Base-by-base conservation (phyloP, 75 land plant genomes). In the Cupressus sempervirens region DNA sequence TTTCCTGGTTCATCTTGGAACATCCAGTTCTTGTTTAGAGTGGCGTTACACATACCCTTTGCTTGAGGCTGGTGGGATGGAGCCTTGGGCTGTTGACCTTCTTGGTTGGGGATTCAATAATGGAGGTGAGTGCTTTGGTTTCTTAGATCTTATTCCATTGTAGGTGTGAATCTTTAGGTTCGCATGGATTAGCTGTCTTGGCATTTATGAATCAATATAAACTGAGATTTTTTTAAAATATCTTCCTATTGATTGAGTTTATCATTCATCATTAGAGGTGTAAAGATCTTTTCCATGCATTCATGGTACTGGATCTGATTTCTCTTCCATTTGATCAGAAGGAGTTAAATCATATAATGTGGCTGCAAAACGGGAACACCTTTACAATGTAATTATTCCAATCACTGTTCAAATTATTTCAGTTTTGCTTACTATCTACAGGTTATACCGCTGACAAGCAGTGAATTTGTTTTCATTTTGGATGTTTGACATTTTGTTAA, bases 31-130 rank as follows among this genome's bases (percentile, higher is more conserved):
- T 53, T 94, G 96, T 85, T 91, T 97, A 88, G 99, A 97, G 87
- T 97, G 99, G 98, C 90, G 96, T 85, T 91, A 91, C 81, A 84
- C 92, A 36, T 93, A 88, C 80, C 98, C 98, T n/a, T 83, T 93
- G 86, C 90, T 97, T 76, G 99, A 97, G 87, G 93, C 90, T 72
- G 94, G 92, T 12, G 94, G 94, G 9, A 53, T 93, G 36, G 96
- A 97, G 88, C 86, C 90, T 16, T 97, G 98, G 98, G 99, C 98
- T 81, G 76, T 97, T 35, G 99, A 97, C 81, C 92, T 97, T 86
- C 95, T 97, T 84, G 99, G 99, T 35, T 97, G 99, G 99, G 99
- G 98, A 7, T 97, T 97, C 88, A 93, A 93, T 76, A 89, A 91
- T 90, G 83, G 94, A 88, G 99, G 99, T 91, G 74, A 76, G 88